Evolutionary conservation across 1,139 yeast genomes (phyloP), one percentile per base, ranked within the genome.

Genomic region (Kurtzmaniella quercitrusa): DNA sequence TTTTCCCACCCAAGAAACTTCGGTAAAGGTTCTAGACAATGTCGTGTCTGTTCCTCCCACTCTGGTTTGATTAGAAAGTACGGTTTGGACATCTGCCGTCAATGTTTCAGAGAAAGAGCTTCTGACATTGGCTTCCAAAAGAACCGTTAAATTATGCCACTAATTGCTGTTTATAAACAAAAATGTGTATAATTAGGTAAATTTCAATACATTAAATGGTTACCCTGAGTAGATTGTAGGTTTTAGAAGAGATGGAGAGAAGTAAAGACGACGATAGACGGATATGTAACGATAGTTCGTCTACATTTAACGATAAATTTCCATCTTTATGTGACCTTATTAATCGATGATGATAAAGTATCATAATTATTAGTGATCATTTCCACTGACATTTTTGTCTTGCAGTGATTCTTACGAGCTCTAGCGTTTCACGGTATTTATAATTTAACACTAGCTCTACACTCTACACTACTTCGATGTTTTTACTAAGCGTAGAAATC

Each of bases 21-120:
- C 89, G 98, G 98, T 79, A 94, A 94, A 89, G 99, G 99, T 81
- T 88, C 98, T 70, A 96, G 99, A 83, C 94, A 86, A 80, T 91
- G 98, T 83, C 95, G 98, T 79, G 91, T 91, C 81, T 91, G 98
- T 75, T 84, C 96, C 64, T 87, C 96, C 77, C 97, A 93, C 93
- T 77, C 90, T 66, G 98, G 98, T 83, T 89, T 94, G 76, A 89
- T 94, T 85, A 91, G 99, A 88, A 94, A 94, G 85, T 94, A 94
- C 94, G 98, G 95, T 71, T 82, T 94, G 72, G 86, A 89, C 90
- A 84, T 94, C 84, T 93, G 98, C 81, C 95, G 99, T 87, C 99
- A 94, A 84, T 93, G 97, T 81, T 94, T 94, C 97, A 91, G 99
- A 85, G 99, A 94, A 81, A 91, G 84, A 81, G 98, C 98, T 67